Evolutionary conservation across 2,329 filamentous ascomycete species (phyloP), one percentile per base, ranked within the genome.

Genomic region (Claviceps sp.): DNA sequence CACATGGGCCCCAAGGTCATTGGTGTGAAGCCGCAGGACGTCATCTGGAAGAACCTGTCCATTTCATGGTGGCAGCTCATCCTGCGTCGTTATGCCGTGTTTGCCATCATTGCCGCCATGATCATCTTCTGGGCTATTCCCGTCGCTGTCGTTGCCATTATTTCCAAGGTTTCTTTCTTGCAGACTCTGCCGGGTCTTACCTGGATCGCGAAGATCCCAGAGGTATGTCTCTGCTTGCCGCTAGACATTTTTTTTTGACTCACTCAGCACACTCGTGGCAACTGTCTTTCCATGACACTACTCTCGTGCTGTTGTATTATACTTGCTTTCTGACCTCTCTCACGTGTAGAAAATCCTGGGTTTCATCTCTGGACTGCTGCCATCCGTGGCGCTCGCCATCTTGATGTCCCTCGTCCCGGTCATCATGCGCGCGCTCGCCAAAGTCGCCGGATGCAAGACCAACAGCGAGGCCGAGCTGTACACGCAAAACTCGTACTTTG

Each of bases 401-500:
- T 75, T 97, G 43, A 94, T 93, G 81, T 82, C 87, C 1, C 72
- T 91, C 46, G 78, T 97, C 1, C 91, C 88, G 79, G 61, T 69
- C 5, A 61, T 70, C 52, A 88, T 54, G 85, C 86, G 50, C 62
- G 68, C 39, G 0, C 85, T 88, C 64, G 90, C 90, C 56, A 90
- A 82, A 64, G 67, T 86, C 38, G 78, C 86, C 38, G 93, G 93
- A 53, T 84, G 84, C 56, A 87, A 89, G 8, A 91, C 88, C 1
- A 67, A 82, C 17, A 85, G 88, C 1, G 79, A 84, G 7, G 82
- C 93, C 14, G 93, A 98, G 68, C 74, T 97, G 11, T 89, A 87
- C 55, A 90, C 88, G 0, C 88, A 97, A 64, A 95, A 93, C 64
- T 85, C 82, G 60, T 97, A 94, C 74, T 98, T 95, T 61, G 79